Base-by-base conservation (phyloP, 2,329 filamentous ascomycete genomes). In the Parastagonospora nodorum region DNA sequence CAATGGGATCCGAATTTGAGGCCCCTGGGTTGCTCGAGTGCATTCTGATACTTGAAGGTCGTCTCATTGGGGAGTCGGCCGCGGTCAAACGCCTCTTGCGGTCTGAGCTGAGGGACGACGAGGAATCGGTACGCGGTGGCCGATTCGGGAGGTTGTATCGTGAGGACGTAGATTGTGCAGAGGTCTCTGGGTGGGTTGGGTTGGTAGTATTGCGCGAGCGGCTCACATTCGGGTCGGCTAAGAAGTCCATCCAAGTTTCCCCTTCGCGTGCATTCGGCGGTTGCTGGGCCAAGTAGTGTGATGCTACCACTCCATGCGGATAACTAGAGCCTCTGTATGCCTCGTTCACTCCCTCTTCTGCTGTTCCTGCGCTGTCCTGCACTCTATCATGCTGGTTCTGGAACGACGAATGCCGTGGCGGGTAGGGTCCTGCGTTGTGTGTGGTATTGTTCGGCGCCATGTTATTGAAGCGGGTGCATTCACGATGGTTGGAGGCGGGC, bases 221-320 rank as follows among this genome's bases (percentile, higher is more conserved):
- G 50, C 44, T 53, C 44, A 28, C 43, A 31, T 39, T 42, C n/a
- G 51, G 46, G 49, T 66, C 61, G 46, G 40, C 53, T 36, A 73
- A 53, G 45, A 73, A 73, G 57, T 72, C 69, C 33, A 66, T 57
- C 71, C 71, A 73, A 32, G 71, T 71, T 53, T 73, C 66, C 29
- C 68, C 63, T 12, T 60, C 63, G 31, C 54, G 56, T 12, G 45
- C 46, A 15, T 58, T 45, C 8, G 38, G 48, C 2, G 55, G 36
- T 16, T 46, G 51, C 35, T 67, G 67, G 1, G 64, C 60, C 9
- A 64, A 57, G 43, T 64, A 66, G 46, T 67, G 67, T 12, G 66
- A 68, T 8, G 66, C 64, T 7, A 66, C 59, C 11, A 60, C 60
- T 4, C 66, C 66, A 46, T 66, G 61, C 28, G 53, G 54, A 51